These are phyloP conservation scores for Ilex asprella DNA, from an alignment of 257 asterid genomes.

Conservation along the genomic window DNA sequence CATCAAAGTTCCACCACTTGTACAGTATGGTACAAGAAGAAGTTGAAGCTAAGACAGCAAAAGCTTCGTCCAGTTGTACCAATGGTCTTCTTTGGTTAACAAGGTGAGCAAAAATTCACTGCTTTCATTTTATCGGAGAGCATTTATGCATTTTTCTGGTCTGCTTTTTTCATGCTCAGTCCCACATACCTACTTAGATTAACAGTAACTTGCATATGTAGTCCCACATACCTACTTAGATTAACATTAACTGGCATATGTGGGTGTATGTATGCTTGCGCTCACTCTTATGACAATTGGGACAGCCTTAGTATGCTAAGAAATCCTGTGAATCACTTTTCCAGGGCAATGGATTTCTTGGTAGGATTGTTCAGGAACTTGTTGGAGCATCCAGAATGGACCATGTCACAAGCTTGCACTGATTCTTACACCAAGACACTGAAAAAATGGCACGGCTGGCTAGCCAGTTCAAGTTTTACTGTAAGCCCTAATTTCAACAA, in stretches of 20 bases:
- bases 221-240: not conserved
- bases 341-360: slow-evolving; percentile 96
- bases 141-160: not conserved
- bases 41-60: slow-evolving; percentile 83
- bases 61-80: slow-evolving; percentile 90
- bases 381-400: slow-evolving; percentile 73
- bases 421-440: slow-evolving; percentile 80
- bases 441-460: slow-evolving; percentile 95
- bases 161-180: not conserved
- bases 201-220: slow-evolving; percentile 7
- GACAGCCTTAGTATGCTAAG: not conserved
- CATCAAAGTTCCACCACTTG: slow-evolving; percentile 58
- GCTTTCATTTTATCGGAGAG: not conserved
- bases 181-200: not conserved
- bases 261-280: slow-evolving; percentile 5
- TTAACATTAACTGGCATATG: slow-evolving; percentile 8
- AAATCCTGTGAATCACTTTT: slow-evolving; percentile 10
- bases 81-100: slow-evolving; percentile 99
- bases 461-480: slow-evolving; percentile 92
- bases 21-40: slow-evolving; percentile 91
- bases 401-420: slow-evolving; percentile 85
- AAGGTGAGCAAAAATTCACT: slow-evolving; percentile 41
- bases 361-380: slow-evolving; percentile 74
- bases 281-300: not conserved
- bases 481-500: slow-evolving; percentile 23